Evolutionary conservation across 257 asterid genomes (phyloP), one percentile per base, ranked within the genome.

Genomic region (Agastache rugosa): DNA sequence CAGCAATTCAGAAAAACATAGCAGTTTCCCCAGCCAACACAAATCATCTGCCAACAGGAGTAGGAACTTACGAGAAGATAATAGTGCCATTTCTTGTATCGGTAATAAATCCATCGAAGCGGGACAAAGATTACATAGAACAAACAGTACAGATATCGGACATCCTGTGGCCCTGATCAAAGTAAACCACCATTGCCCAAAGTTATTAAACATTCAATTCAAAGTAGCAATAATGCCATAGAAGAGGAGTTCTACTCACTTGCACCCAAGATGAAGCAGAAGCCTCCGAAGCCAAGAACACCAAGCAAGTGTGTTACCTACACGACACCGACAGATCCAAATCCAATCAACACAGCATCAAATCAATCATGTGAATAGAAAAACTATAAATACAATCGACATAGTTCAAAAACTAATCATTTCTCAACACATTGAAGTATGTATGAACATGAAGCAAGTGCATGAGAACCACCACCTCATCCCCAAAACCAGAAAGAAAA

Each of bases 11-110:
- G 27, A 16, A 48, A 20, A 17, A 10, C 5, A 39, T 19, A 20
- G 35, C 48, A 29, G 8, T 35, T 42, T 53, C 29, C 19, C 12
- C 69, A 39, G 19, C 41, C 73, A 72, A 10, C 29, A n/a, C 47
- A 71, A 27, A 55, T 58, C 14, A 63, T 55, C 41, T 31, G 74
- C 15, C 69, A 56, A 20, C 47, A 78, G 2, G 34, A 63, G 67
- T 10, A 12, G 72, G 50, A 73, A 78, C 89, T 87, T 80, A 95
- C 99, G 90, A 95, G 85, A 78, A 95, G 99, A 80, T 95, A 95
- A 76, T 95, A 95, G 81, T 95, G 99, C 98, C 94, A 95, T 79
- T 95, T 95, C 87, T 90, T 95, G 88, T 95, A 95, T 50, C 98
- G 87, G 79, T 95, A 95, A 63, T 95, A 95, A 70, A 95, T 90